Conservation (phyloP, 306 rosid species). For the Begonia loranthoides region DNA sequence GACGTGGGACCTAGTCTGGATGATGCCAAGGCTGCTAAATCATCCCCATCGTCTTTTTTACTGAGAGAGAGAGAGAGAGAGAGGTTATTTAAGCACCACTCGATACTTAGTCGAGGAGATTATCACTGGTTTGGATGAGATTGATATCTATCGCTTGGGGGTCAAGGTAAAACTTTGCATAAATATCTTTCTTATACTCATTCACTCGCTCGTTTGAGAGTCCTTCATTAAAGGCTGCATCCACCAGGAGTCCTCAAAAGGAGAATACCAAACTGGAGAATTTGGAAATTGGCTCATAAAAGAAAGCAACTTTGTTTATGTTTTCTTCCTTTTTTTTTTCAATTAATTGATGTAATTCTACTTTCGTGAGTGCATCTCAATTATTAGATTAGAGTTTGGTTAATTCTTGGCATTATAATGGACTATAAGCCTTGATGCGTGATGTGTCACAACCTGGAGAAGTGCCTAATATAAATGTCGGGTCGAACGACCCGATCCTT, state of each 20-base stretch:
- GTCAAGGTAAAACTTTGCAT: conserved; percentile 50
- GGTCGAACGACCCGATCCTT: too few species aligned
- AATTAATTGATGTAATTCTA: too few species aligned
- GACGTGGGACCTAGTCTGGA: conserved; percentile 86
- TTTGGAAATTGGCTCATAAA: conserved; percentile 98
- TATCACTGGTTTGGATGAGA: conserved; percentile 87
- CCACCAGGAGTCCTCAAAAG: conserved; percentile 95
- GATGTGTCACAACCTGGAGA: too few species aligned
- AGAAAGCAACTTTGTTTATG: conserved; percentile 63
- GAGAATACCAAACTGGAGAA: conserved; percentile 95
- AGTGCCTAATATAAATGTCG: too few species aligned
- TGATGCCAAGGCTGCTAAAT: conserved; percentile 36
- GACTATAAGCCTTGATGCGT: too few species aligned
- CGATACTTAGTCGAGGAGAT: conserved; percentile 96
- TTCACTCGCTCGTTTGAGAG: neutral
- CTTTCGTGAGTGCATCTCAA: too few species aligned
- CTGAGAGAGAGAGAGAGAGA: conserved; percentile 82
- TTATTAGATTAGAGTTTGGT: too few species aligned
- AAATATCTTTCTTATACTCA: neutral
- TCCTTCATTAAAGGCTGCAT: conserved; percentile 81
- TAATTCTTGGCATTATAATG: too few species aligned
- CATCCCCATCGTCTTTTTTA: conserved; percentile 51
- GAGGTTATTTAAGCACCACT: conserved; percentile 92
- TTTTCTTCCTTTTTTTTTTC: too few species aligned
- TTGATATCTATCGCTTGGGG: conserved; percentile 97